Evolutionary conservation across 768 basidiomycete species (phyloP), one percentile per base, ranked within the genome.

Genomic region (Tephrocybe sp.): DNA sequence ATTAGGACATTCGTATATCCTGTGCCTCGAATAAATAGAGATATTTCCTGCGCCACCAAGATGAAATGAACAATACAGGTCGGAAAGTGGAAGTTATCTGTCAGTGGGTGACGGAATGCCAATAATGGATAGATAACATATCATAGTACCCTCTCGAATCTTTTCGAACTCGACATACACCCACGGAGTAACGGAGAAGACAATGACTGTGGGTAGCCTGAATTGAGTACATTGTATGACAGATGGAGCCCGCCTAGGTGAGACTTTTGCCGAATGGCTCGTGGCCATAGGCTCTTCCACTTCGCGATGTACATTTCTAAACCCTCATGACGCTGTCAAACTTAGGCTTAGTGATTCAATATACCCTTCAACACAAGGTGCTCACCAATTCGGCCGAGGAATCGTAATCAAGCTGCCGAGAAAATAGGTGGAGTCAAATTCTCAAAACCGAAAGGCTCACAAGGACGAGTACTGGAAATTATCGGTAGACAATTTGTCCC

Each of bases 41-140:
- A 12, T n/a, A 24, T 6, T 50, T 42, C 21, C 29, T 52, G 51
- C 55, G 48, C 55, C 55, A 56, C 48, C 18, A 42, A 29, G 34
- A 45, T 16, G 42, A 18, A 40, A 46, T 39, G 40, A 47, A 34
- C 18, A 31, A 25, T 16, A 27, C 30, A 29, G 15, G 4, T 6
- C 12, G 6, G 24, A 36, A 25, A 11, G 42, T 23, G 23, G 23
- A 29, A 33, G 33, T 30, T 36, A 11, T 30, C 24, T 48, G 4
- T 31, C 44, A 16, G 27, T 19, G 12, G 27, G n/a, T 21, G n/a
- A 43, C 27, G 12, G n/a, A 19, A 38, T 2, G 4, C 18, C 12
- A 4, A 19, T 42, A 12, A 42, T 42, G 41, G 24, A 23, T 16
- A 38, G 16, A 38, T 38, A 21, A 34, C 2, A 21, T 23, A 33